Conservation (phyloP, 2,329 filamentous ascomycete genomes). For the Alternaria sp. region DNA sequence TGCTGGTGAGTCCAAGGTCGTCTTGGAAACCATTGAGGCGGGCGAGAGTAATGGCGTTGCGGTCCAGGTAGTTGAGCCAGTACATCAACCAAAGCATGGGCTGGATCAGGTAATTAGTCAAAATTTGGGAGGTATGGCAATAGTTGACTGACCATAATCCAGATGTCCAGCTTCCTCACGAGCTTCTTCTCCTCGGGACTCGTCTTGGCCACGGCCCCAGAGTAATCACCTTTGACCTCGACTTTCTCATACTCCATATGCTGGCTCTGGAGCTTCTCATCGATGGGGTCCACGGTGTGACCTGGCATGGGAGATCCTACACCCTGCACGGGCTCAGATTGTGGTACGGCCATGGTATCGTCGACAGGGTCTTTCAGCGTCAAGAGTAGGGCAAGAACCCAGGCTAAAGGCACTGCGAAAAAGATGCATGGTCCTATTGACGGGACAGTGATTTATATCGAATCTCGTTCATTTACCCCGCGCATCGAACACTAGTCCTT, state of each 20-base stretch:
- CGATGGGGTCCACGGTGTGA: background rate
- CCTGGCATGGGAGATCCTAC: background rate
- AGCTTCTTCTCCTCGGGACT: slow-evolving; percentile 13
- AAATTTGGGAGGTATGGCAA: slow-evolving; percentile 14
- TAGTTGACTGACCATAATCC: slow-evolving; percentile 9
- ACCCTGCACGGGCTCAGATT: background rate
- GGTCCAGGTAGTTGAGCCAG: slow-evolving; percentile 47
- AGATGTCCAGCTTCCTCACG: slow-evolving; percentile 16
- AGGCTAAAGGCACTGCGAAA: background rate
- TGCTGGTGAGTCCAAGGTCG: slow-evolving; percentile 46
- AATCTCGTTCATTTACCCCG: background rate
- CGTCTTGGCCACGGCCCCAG: slow-evolving; percentile 17
- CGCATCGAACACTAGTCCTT: background rate
- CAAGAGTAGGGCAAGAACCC: background rate
- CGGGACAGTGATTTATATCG: background rate
- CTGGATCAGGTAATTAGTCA: slow-evolving; percentile 28
- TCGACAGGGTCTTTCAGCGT: background rate
- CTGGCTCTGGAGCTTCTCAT: slow-evolving; percentile 1
- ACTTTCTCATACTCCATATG: background rate
- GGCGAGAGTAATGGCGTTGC: slow-evolving; percentile 69
- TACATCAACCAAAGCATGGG: slow-evolving; percentile 39
- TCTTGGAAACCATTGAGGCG: slow-evolving; percentile 65
- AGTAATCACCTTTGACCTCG: slow-evolving; percentile 10
- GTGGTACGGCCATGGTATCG: background rate
- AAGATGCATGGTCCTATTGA: background rate